Conservation (phyloP, 176 grass and related monocot genomes). For the Saccharum officinarum region DNA sequence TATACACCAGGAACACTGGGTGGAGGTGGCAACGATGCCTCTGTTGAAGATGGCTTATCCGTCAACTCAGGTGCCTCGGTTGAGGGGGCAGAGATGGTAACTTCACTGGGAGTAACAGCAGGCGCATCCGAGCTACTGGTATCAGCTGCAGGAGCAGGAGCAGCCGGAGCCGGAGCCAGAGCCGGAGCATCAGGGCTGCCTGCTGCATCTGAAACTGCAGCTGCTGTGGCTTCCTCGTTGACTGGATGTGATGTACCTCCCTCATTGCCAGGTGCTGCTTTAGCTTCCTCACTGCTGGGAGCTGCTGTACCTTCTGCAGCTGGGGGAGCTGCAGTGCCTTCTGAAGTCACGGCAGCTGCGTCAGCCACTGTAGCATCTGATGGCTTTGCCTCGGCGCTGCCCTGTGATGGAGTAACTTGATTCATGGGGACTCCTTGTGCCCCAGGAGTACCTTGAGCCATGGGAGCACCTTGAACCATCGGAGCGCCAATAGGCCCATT, state of each 20-base stretch:
- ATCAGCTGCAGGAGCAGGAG: conserved; percentile 21
- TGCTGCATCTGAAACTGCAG: conserved; percentile 18
- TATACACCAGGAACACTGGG: conserved; percentile 38
- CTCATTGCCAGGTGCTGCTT: not conserved
- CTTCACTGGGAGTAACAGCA: conserved; percentile 20
- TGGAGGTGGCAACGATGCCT: conserved; percentile 9
- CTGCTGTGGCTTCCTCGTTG: conserved; percentile 15
- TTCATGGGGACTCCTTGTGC: not conserved
- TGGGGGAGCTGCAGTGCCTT: not conserved
- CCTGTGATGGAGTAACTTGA: conserved; percentile 25
- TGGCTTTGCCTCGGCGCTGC: conserved; percentile 33
- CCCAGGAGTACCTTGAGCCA: conserved; percentile 15
- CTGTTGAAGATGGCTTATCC: conserved; percentile 37
- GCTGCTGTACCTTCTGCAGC: conserved; percentile 30
- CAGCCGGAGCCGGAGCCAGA: not conserved
- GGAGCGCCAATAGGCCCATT: conserved; percentile 42
- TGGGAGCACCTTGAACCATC: conserved; percentile 27
- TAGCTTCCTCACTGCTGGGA: conserved; percentile 26
- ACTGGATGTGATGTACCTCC: not conserved
- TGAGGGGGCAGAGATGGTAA: conserved; percentile 4
- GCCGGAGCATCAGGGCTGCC: conserved; percentile 28
- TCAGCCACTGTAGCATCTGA: conserved; percentile 29
- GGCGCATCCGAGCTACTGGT: conserved; percentile 2
- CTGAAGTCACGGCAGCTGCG: not conserved
- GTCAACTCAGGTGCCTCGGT: conserved; percentile 9